These are phyloP conservation scores for Barnettozyma hawaiiensis DNA, from an alignment of 1,139 yeast species.

Conservation along the genomic window DNA sequence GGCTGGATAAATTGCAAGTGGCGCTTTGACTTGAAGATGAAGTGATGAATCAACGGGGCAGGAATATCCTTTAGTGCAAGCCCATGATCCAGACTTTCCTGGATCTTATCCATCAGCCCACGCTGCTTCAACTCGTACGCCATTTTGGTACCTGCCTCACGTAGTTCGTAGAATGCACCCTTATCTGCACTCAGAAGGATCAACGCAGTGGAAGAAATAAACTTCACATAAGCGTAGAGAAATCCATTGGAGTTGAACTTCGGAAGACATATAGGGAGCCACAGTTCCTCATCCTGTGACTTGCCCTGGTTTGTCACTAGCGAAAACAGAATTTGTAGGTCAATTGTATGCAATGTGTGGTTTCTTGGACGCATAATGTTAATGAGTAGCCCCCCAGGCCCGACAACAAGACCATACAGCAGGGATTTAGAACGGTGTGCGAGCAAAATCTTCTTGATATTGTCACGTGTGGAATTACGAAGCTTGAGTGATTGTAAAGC, in stretches of 20 bases:
- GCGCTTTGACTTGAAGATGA: constrained; percentile 65
- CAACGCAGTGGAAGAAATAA: constrained; percentile 47
- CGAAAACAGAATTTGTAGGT: constrained; percentile 56
- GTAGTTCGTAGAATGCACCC: constrained; percentile 73
- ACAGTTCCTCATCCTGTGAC: constrained; percentile 58
- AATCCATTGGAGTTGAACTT: constrained; percentile 86
- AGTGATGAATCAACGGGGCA: constrained; percentile 67
- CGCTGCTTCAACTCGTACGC: constrained; percentile 37
- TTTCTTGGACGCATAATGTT: constrained; percentile 57
- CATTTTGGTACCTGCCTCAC: constrained; percentile 51
- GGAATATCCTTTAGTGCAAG: constrained; percentile 47
- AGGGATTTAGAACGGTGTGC: constrained; percentile 40
- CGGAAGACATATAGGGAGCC: constrained; percentile 94
- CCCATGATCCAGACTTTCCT: constrained; percentile 36
- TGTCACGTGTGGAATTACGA: constrained; percentile 39
- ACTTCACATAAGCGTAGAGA: constrained; percentile 70
- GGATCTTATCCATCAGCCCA: constrained; percentile 32
- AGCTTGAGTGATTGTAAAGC: constrained; percentile 38
- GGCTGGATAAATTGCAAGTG: constrained; percentile 52
- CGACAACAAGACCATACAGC: constrained; percentile 56
- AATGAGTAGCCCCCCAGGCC: constrained; percentile 49
- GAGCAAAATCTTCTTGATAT: constrained; percentile 40
- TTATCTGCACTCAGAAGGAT: constrained; percentile 78
- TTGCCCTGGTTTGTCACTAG: constrained; percentile 46
- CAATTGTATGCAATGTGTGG: constrained; percentile 67